phyloP scores from a whole-genome alignment of 257 asterid genomes.

The Salvia rosmarinus region DNA sequence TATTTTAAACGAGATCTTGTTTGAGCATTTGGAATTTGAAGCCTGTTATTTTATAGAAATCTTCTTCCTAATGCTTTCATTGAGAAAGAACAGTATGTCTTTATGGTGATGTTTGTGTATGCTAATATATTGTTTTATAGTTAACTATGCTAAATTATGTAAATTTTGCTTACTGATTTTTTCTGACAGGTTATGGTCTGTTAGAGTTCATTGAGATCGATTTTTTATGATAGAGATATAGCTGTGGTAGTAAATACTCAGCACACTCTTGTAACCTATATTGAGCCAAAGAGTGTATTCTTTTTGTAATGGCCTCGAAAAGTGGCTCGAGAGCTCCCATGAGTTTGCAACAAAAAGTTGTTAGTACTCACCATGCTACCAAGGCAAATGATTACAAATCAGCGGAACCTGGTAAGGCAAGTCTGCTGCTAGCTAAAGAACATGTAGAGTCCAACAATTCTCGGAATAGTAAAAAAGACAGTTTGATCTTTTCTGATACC shows the following conservation, averaged over 20 bases:
- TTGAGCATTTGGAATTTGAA: neutral
- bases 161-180: neutral
- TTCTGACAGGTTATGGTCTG: slow-evolving; percentile 25
- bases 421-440: slow-evolving; percentile 14
- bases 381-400: slow-evolving; percentile 40
- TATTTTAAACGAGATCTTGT: neutral
- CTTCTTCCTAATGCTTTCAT: neutral
- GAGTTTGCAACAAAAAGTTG: slow-evolving; percentile 41
- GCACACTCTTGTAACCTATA: slow-evolving; percentile 20
- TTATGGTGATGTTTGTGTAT: neutral
- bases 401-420: slow-evolving; percentile 31
- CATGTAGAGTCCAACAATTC: slow-evolving; percentile 29
- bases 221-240: slow-evolving; percentile 5
- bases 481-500: slow-evolving; percentile 26
- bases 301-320: slow-evolving; percentile 58
- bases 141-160: slow-evolving; percentile 17
- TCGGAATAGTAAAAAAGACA: slow-evolving; percentile 3
- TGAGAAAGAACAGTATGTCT: neutral
- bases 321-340: slow-evolving; percentile 45
- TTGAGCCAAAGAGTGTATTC: slow-evolving; percentile 18
- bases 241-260: slow-evolving; percentile 4
- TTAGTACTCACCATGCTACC: slow-evolving; percentile 36
- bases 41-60: neutral
- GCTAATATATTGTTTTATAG: neutral
- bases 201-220: slow-evolving; percentile 6